A percentile compares a stretch with the other conserved stretches of the same genome.
These are phyloP conservation scores for Trametes cubensis DNA, from an alignment of 768 basidiomycete genomes.

Conservation along the genomic window DNA sequence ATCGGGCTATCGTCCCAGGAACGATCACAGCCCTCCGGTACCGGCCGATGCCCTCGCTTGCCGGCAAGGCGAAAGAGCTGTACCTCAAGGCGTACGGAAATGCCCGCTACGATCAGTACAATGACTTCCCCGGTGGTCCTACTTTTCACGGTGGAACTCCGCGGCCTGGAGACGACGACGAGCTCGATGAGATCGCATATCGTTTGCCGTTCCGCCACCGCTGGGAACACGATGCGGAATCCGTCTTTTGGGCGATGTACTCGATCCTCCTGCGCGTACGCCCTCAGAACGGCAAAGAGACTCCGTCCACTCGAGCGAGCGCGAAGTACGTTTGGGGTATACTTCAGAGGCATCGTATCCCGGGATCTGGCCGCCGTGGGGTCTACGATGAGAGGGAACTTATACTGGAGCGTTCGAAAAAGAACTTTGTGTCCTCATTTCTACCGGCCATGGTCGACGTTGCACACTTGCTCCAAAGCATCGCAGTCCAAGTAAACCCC, in stretches of 20 bases:
- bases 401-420: too few species aligned
- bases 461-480: not conserved
- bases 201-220: not conserved
- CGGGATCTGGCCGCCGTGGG: too few species aligned
- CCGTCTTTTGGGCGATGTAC: not conserved
- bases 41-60: not conserved
- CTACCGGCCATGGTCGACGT: not conserved
- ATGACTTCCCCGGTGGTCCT: not conserved
- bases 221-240: not conserved
- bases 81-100: not conserved
- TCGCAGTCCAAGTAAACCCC: not conserved
- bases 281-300: not conserved
- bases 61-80: not conserved
- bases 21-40: too few species aligned
- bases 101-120: not conserved
- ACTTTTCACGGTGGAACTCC: not conserved
- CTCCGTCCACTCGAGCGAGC: too few species aligned
- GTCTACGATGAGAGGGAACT: too few species aligned
- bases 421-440: not conserved
- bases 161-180: not conserved
- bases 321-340: not conserved
- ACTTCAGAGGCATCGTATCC: not conserved
- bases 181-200: not conserved
- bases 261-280: not conserved
- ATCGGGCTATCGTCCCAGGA: not conserved